Evolutionary conservation across 441 rosid genomes (phyloP).

Genomic region (Melastoma candidum): DNA sequence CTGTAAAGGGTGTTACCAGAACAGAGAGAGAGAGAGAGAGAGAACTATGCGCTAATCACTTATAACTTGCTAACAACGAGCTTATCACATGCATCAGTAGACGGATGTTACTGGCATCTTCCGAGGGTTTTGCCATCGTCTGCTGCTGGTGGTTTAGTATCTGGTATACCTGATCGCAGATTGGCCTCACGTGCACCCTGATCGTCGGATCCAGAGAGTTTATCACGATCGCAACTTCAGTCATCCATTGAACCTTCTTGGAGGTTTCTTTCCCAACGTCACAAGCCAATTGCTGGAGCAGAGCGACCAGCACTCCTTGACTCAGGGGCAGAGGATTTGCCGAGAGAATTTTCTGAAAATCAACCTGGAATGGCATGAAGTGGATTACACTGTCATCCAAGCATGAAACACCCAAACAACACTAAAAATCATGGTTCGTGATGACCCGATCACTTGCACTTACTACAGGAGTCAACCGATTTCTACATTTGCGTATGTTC

Average conservation of each 20-base stretch:
- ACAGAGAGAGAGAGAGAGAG: not conserved
- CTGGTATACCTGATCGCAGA: conserved; percentile 63
- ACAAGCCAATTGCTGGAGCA: conserved; percentile 68
- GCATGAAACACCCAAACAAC: not conserved
- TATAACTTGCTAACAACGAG: conserved; percentile 49
- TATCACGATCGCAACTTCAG: conserved; percentile 57
- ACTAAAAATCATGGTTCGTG: not conserved
- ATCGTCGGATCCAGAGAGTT: conserved; percentile 52
- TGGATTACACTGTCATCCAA: not conserved
- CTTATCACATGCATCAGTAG: conserved; percentile 56
- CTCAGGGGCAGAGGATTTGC: conserved; percentile 44
- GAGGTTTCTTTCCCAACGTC: conserved; percentile 46
- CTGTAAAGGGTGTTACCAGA: not conserved
- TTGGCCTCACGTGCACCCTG: conserved; percentile 47
- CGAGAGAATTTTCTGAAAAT: conserved; percentile 41
- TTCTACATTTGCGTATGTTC: no score
- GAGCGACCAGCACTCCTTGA: conserved; percentile 70
- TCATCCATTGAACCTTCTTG: conserved; percentile 59
- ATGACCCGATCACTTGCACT: no score
- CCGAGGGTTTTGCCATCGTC: conserved; percentile 34
- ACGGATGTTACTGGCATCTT: conserved; percentile 34
- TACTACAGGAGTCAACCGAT: no score
- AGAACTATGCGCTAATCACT: conserved; percentile 29
- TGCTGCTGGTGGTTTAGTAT: conserved; percentile 42
- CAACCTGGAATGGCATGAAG: conserved; percentile 32